Evolutionary conservation across 768 basidiomycete genomes (phyloP).

Genomic region (Lentinula sp.): DNA sequence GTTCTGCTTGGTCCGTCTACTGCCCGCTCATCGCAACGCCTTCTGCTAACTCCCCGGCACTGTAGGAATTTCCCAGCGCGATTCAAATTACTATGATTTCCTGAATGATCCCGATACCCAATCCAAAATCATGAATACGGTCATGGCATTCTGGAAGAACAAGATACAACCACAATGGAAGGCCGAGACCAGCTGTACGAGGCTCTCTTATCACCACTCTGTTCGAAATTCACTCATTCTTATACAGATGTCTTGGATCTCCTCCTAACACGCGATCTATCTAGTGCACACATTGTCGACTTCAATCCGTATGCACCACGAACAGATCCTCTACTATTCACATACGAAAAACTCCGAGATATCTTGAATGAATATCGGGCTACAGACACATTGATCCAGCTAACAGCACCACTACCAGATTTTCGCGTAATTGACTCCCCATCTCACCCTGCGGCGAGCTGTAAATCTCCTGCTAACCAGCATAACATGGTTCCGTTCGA

Average conservation of each 20-base stretch:
- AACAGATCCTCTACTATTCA: conserved; percentile 87
- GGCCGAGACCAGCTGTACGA: conserved; percentile 60
- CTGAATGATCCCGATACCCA: conserved; percentile 59
- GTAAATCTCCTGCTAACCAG: conserved; percentile 68
- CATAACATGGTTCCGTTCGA: conserved; percentile 94
- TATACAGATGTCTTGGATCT: conserved; percentile 77
- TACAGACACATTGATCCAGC: background rate
- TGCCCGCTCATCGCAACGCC: background rate
- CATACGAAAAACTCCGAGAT: conserved; percentile 64
- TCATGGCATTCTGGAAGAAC: conserved; percentile 62
- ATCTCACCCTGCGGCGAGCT: conserved; percentile 59
- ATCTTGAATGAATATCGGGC: conserved; percentile 20
- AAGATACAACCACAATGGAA: conserved; percentile 60
- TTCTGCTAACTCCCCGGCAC: background rate
- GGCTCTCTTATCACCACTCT: background rate
- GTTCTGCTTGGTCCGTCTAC: conserved; percentile 60
- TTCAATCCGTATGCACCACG: conserved; percentile 84
- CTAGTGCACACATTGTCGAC: conserved; percentile 77
- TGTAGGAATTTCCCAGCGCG: conserved; percentile 81
- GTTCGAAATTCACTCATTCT: conserved; percentile 1
- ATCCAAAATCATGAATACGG: conserved; percentile 41
- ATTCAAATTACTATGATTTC: conserved; percentile 85
- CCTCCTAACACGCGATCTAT: conserved; percentile 76
- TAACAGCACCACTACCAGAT: conserved; percentile 23
- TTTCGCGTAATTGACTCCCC: conserved; percentile 70